phyloP scores from a whole-genome alignment of 345 rosid genomes.

The Excoecaria cochinchinensis region DNA sequence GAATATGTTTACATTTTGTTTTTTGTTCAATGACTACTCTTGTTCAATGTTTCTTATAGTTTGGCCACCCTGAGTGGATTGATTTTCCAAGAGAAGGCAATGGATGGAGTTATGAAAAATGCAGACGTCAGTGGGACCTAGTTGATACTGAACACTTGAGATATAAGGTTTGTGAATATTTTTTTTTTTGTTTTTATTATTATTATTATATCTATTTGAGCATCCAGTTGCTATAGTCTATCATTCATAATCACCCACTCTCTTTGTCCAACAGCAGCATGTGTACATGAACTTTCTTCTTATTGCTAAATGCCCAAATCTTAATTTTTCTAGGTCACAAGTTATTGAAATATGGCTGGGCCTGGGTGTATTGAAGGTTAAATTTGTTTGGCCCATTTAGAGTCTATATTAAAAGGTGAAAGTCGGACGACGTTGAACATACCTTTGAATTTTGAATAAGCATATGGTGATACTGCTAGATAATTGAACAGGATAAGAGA shows the following conservation, averaged over 20 bases:
- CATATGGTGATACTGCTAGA: not conserved
- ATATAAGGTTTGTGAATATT: slow-evolving; percentile 54
- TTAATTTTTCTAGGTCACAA: slow-evolving; percentile 1
- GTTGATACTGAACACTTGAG: slow-evolving; percentile 57
- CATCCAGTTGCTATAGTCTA: slow-evolving; percentile 2
- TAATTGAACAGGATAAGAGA: not conserved
- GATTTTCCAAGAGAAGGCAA: slow-evolving; percentile 90
- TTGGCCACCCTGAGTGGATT: slow-evolving; percentile 89
- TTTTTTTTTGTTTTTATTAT: not conserved
- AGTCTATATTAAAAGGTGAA: not conserved
- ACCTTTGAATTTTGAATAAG: not conserved
- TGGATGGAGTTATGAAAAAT: slow-evolving; percentile 75
- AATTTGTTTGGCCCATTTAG: not conserved
- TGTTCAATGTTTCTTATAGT: slow-evolving; percentile 41
- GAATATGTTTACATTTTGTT: slow-evolving; percentile 5
- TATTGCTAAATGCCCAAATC: not conserved
- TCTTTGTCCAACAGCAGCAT: slow-evolving; percentile 4
- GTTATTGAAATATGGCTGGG: not conserved
- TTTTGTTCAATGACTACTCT: slow-evolving; percentile 12
- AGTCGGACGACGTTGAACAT: too few relatives aligned
- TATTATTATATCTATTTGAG: not conserved
- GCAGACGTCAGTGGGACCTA: slow-evolving; percentile 73
- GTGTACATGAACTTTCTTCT: not conserved
- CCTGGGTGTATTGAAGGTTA: not conserved
- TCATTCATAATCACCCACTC: not conserved